phyloP scores from a whole-genome alignment of 106 monocot genomes.

The Allium fistulosum region DNA sequence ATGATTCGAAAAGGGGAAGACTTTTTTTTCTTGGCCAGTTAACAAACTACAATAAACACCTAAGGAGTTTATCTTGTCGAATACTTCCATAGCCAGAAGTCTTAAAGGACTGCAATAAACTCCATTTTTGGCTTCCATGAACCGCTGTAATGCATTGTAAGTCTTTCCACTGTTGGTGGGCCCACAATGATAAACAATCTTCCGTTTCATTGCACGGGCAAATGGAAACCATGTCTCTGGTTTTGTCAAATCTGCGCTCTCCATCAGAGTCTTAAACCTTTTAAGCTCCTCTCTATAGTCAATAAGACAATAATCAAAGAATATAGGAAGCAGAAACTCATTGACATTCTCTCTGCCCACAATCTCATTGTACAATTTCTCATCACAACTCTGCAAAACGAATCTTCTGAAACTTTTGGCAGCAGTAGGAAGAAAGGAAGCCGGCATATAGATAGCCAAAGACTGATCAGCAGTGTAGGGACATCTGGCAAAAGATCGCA shows the following conservation, averaged over 20 bases:
- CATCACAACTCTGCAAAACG: conserved; percentile 28
- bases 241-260: conserved; percentile 71
- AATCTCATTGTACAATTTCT: conserved; percentile 22
- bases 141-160: conserved; percentile 74
- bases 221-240: conserved; percentile 98
- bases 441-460: conserved; percentile 80
- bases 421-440: conserved; percentile 69
- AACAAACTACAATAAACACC: conserved; percentile 87
- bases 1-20: conserved; percentile 74
- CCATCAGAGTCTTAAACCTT: conserved; percentile 28
- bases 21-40: conserved; percentile 91
- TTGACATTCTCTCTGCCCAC: conserved; percentile 21
- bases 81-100: conserved; percentile 95
- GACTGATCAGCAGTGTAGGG: conserved; percentile 74
- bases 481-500: conserved; percentile 54
- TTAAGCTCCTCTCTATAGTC: conserved; percentile 45
- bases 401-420: conserved; percentile 47
- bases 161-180: conserved; percentile 99
- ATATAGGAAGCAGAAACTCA: conserved; percentile 70
- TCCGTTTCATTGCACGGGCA: conserved; percentile 87
- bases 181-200: conserved; percentile 88
- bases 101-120: conserved; percentile 90
- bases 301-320: conserved; percentile 66
- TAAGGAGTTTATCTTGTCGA: conserved; percentile 79
- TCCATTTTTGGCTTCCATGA: conserved; percentile 64